Evolutionary conservation across 2,329 filamentous ascomycete genomes (phyloP).

Genomic region (Penicillium frequentans): DNA sequence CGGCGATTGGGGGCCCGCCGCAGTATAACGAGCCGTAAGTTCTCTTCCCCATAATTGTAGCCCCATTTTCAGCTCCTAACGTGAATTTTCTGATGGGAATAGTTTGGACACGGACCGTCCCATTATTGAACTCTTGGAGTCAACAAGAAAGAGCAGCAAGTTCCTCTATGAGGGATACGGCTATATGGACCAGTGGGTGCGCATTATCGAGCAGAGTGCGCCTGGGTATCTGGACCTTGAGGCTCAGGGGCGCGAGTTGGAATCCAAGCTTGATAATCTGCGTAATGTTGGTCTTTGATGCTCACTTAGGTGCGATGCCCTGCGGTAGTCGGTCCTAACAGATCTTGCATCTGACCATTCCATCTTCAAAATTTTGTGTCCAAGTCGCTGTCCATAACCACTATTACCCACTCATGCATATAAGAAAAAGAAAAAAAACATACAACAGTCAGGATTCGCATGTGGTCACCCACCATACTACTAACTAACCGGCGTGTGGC

Average conservation of each 20-base stretch:
- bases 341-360: too few relatives aligned
- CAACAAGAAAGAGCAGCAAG: not conserved
- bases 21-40: not conserved
- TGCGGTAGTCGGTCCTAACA: too few relatives aligned
- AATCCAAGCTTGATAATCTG: not conserved
- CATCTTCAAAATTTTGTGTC: too few relatives aligned
- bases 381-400: too few relatives aligned
- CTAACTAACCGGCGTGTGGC: too few relatives aligned
- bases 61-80: not conserved
- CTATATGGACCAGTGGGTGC: constrained; percentile 1
- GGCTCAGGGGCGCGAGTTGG: constrained; percentile 4
- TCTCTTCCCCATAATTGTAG: not conserved
- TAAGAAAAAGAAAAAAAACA: too few relatives aligned
- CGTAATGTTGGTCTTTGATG: constrained; percentile 11
- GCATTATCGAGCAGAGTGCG: constrained; percentile 8
- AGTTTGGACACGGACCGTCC: not conserved
- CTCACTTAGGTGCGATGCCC: not conserved
- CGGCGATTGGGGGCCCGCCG: not conserved
- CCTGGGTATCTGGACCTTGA: constrained; percentile 6
- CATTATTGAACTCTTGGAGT: not conserved
- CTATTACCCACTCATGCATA: too few relatives aligned
- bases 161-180: constrained; percentile 3
- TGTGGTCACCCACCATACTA: too few relatives aligned
- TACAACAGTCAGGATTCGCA: too few relatives aligned
- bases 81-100: not conserved